phyloP scores from a whole-genome alignment of 108 stramenopile genomes.

The Chaetoceros muelleri region DNA sequence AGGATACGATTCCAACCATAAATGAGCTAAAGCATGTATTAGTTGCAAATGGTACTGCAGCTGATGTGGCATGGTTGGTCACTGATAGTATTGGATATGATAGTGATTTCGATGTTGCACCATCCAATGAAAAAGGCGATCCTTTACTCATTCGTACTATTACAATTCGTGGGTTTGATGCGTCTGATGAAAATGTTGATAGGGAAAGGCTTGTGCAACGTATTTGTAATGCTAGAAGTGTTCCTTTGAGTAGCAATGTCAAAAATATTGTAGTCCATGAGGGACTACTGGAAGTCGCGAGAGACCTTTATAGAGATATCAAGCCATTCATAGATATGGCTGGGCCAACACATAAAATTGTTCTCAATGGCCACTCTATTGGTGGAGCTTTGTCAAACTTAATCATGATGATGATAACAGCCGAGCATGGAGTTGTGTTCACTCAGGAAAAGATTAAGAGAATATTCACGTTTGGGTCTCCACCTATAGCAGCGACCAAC shows the following conservation, averaged over 20 bases:
- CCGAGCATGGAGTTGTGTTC: conserved; percentile 39
- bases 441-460: conserved; percentile 38
- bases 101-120: conserved; percentile 12
- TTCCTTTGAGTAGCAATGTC: conserved; percentile 13
- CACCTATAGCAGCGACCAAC: conserved; percentile 34
- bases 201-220: conserved; percentile 46
- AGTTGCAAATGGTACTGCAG: conserved; percentile 59
- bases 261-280: conserved; percentile 34
- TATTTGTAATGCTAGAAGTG: conserved; percentile 49
- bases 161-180: conserved; percentile 81
- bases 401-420: conserved; percentile 33
- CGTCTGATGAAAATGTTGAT: conserved; percentile 71
- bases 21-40: conserved; percentile 34
- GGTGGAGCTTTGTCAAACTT: conserved; percentile 71
- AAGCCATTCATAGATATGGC: conserved; percentile 49
- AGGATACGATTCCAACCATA: conserved; percentile 19
- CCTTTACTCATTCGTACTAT: conserved; percentile 46
- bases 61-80: conserved; percentile 72
- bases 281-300: conserved; percentile 56
- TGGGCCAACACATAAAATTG: conserved; percentile 45
- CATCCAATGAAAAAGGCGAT: conserved; percentile 6
- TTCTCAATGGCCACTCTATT: conserved; percentile 74
- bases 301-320: conserved; percentile 42
- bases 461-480: conserved; percentile 64
- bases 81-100: conserved; percentile 44